Conservation (phyloP, 73 alveolate genomes). For the Tetrahymena elliotti region DNA sequence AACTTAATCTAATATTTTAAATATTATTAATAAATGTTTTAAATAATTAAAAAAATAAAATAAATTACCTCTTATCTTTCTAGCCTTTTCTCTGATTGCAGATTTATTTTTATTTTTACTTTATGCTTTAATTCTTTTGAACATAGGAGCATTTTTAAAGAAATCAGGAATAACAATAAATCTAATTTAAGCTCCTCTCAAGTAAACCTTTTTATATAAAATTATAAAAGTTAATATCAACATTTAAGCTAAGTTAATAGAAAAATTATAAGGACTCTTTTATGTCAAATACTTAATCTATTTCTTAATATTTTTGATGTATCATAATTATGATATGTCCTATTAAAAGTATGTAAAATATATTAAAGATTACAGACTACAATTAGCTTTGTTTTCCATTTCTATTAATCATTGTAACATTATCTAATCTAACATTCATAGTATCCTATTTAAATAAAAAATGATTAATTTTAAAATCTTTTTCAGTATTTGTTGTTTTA, state of each 20-base stretch:
- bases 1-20: background rate
- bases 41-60: background rate
- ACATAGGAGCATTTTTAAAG: constrained; percentile 97
- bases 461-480: background rate
- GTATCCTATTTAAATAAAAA: constrained; percentile 57
- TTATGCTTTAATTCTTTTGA: constrained; percentile 86
- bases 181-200: constrained; percentile 94
- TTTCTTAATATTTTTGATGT: too few relatives aligned
- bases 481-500: background rate
- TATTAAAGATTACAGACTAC: background rate
- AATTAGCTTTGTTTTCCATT: constrained; percentile 78
- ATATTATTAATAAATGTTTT: background rate
- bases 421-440: constrained; percentile 93
- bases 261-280: background rate
- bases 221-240: background rate
- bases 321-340: background rate
- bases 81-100: constrained; percentile 47
- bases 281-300: background rate
- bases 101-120: constrained; percentile 71
- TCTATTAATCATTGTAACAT: constrained; percentile 83
- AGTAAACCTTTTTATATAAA: constrained; percentile 76
- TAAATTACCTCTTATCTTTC: constrained; percentile 39
- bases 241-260: background rate
- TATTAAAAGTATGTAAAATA: background rate
- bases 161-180: constrained; percentile 94